phyloP scores from a whole-genome alignment of 306 rosid species.

The Prunus kanzakura region DNA sequence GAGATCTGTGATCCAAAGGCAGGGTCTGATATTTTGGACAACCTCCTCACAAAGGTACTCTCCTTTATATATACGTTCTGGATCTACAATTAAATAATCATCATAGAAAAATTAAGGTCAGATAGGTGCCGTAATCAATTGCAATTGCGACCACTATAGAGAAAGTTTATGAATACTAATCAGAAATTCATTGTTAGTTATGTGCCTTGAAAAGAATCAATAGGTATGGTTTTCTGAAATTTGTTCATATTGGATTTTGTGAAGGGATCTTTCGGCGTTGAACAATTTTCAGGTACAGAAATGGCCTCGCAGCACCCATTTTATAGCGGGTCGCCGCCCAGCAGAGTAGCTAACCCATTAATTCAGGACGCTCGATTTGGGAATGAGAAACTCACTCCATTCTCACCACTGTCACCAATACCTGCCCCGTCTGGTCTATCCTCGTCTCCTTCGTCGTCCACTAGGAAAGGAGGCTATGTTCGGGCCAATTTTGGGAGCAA shows the following conservation, averaged over 20 bases:
- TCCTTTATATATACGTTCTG: background rate
- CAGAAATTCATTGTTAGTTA: background rate
- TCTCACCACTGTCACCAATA: constrained; percentile 38
- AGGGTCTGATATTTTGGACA: constrained; percentile 59
- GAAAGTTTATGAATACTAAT: too few species aligned
- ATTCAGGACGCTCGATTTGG: constrained; percentile 89
- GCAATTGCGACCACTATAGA: too few species aligned
- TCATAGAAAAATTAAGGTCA: too few species aligned
- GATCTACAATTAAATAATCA: background rate
- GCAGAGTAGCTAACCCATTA: constrained; percentile 93
- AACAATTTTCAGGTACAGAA: constrained; percentile 45
- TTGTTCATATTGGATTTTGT: background rate
- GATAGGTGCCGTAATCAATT: background rate
- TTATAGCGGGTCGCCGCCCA: constrained; percentile 95
- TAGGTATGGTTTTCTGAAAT: background rate
- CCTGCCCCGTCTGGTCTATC: constrained; percentile 35
- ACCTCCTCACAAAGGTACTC: constrained; percentile 65
- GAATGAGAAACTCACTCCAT: constrained; percentile 53
- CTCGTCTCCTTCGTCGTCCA: constrained; percentile 51
- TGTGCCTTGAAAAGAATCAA: background rate
- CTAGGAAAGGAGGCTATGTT: constrained; percentile 75
- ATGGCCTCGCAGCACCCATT: constrained; percentile 82
- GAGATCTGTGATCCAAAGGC: constrained; percentile 59
- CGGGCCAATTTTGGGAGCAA: constrained; percentile 67
- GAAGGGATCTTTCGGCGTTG: constrained; percentile 64